Percentiles rank a stretch among this genome's conserved stretches.
Evolutionary conservation across 805 yeast genomes (phyloP).

Genomic region (Wickerhamiella lipophila): DNA sequence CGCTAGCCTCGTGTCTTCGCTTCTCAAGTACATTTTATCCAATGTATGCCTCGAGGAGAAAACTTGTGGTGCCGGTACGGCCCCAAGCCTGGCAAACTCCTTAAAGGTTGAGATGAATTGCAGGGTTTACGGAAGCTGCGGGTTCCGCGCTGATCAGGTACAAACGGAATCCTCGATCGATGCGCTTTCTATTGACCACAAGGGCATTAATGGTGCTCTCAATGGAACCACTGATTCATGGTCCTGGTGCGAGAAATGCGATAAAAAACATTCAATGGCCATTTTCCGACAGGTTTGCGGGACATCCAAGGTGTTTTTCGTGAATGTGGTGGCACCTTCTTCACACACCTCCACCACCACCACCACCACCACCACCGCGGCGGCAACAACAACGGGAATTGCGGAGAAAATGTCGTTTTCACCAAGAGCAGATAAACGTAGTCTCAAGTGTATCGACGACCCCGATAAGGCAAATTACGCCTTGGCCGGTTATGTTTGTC

Average conservation of each 20-base stretch:
- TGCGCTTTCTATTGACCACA: constrained; percentile 13
- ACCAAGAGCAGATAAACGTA: constrained; percentile 15
- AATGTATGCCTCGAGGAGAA: constrained; percentile 40
- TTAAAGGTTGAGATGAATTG: constrained; percentile 14
- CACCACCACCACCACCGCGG: no score
- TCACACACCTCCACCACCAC: no score
- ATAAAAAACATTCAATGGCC: constrained; percentile 42
- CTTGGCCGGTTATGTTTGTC: constrained; percentile 29
- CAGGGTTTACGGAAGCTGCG: constrained; percentile 18
- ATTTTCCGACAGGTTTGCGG: constrained; percentile 38
- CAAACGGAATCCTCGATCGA: not conserved
- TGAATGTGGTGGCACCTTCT: constrained; percentile 3
- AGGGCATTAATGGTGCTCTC: constrained; percentile 19
- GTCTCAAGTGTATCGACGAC: constrained; percentile 14
- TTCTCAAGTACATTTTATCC: constrained; percentile 47
- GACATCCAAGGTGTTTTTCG: constrained; percentile 46
- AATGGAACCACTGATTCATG: constrained; percentile 15
- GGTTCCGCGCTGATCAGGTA: constrained; percentile 13
- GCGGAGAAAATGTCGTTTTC: not conserved
- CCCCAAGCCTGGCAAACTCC: constrained; percentile 1
- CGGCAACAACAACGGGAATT: not conserved
- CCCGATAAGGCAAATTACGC: constrained; percentile 20
- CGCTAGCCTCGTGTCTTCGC: constrained; percentile 34
- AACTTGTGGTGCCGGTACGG: not conserved
- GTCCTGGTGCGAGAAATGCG: constrained; percentile 41